Base-by-base conservation (phyloP, 108 stramenopile genomes). In the Nitzschia sp. region DNA sequence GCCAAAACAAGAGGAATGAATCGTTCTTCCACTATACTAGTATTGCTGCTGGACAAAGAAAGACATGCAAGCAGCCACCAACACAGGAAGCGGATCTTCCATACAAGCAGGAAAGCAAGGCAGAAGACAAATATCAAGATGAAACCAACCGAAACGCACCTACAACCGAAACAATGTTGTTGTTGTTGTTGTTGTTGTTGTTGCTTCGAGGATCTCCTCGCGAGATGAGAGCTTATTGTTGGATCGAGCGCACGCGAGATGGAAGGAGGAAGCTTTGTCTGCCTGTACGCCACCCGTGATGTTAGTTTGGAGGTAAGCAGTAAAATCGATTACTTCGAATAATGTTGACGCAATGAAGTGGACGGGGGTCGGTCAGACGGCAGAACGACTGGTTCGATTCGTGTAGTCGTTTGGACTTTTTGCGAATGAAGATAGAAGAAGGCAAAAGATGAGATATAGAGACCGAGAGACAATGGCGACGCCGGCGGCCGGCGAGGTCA, bases 291-390 rank as follows among this genome's bases (percentile, higher is more conserved):
- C 55, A 32, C 55, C 30, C n/a, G 3, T 17, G 55, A 8, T 56
- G 55, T 22, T 41, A 61, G 60, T 61, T 41, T 61, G 36, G 35
- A 61, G 60, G 60, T 61, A 61, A 61, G 38, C 21, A 61, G 60
- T 61, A 61, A 61, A n/a, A n/a, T n/a, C n/a, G n/a, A n/a, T n/a
- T n/a, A n/a, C n/a, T n/a, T n/a, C n/a, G n/a, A n/a, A n/a, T n/a
- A n/a, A n/a, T n/a, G n/a, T n/a, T n/a, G n/a, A n/a, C n/a, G n/a
- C n/a, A n/a, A n/a, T n/a, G n/a, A n/a, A n/a, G n/a, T n/a, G n/a
- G n/a, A n/a, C n/a, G n/a, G n/a, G n/a, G n/a, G n/a, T n/a, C n/a
- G n/a, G n/a, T n/a, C n/a, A n/a, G n/a, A n/a, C n/a, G n/a, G n/a
- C n/a, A n/a, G n/a, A n/a, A n/a, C n/a, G n/a, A n/a, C n/a, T n/a